phyloP scores from a whole-genome alignment of 352 stramenopile genomes.

The Pythium aquatile region DNA sequence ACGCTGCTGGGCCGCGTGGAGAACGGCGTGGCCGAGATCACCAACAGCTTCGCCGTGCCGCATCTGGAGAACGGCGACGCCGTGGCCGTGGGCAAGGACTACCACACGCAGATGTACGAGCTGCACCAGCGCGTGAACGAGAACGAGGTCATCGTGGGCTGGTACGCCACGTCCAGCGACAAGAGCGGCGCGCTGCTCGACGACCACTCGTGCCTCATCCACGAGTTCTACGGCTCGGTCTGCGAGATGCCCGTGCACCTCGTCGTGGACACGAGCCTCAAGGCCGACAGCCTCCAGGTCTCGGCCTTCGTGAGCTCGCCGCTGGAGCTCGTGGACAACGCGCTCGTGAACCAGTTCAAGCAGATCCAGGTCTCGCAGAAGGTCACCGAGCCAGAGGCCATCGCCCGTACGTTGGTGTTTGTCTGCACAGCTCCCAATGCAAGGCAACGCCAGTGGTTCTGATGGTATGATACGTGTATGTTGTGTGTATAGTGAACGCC shows the following conservation, averaged over 20 bases:
- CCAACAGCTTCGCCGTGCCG: constrained; percentile 96
- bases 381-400: constrained; percentile 91
- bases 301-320: constrained; percentile 90
- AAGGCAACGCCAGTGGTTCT: neutral
- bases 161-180: constrained; percentile 90
- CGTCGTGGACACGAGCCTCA: constrained; percentile 92
- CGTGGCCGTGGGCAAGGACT: constrained; percentile 97
- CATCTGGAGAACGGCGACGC: constrained; percentile 96
- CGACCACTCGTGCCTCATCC: constrained; percentile 96
- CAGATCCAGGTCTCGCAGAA: constrained; percentile 92
- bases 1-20: constrained; percentile 93
- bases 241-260: constrained; percentile 93
- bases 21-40: constrained; percentile 89
- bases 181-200: constrained; percentile 69
- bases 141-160: constrained; percentile 95
- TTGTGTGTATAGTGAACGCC: constrained; percentile 40
- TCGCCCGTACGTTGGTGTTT: constrained; percentile 77
- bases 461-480: neutral
- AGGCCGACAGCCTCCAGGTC: constrained; percentile 79
- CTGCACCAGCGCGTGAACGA: constrained; percentile 94
- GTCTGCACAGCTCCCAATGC: neutral
- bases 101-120: constrained; percentile 97
- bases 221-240: constrained; percentile 97
- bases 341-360: constrained; percentile 93
- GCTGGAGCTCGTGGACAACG: constrained; percentile 87